phyloP scores from a whole-genome alignment of 768 basidiomycete species.

The Lactifluus volemus region DNA sequence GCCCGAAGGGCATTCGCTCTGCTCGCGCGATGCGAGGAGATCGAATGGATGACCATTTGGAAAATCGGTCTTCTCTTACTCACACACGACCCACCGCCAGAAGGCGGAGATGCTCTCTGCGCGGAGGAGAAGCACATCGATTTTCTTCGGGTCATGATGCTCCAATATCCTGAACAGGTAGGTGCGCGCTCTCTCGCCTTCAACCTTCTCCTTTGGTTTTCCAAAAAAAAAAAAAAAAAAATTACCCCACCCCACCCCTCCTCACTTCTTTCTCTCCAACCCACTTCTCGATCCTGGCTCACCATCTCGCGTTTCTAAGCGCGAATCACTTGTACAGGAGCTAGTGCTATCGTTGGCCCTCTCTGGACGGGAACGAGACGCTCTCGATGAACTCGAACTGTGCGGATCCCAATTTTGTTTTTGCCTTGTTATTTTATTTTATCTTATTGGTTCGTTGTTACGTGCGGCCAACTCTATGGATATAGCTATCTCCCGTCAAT shows the following conservation, averaged over 20 bases:
- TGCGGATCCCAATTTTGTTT: conserved; percentile 29
- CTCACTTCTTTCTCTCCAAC: no score
- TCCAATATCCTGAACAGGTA: conserved; percentile 63
- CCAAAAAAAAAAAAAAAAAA: no score
- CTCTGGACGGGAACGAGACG: conserved; percentile 49
- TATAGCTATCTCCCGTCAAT: conserved; percentile 76
- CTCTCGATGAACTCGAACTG: conserved; percentile 83
- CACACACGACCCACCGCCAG: conserved; percentile 19
- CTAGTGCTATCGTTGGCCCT: conserved; percentile 59
- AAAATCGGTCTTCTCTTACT: conserved; percentile 53
- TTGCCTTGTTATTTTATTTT: conserved; percentile 3
- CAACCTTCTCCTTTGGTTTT: conserved; percentile 2
- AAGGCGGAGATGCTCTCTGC: neutral
- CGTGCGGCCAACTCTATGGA: neutral
- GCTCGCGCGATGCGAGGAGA: conserved; percentile 67
- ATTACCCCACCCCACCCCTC: neutral
- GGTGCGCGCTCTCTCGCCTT: conserved; percentile 32
- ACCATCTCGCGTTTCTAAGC: conserved; percentile 35
- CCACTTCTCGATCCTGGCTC: neutral
- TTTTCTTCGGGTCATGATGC: conserved; percentile 63
- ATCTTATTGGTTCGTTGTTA: neutral
- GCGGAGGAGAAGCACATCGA: conserved; percentile 35
- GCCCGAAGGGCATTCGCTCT: conserved; percentile 69
- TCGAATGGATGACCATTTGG: conserved; percentile 70
- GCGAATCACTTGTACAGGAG: conserved; percentile 67